These are phyloP conservation scores for Kappamyces sp. DNA, from an alignment of 192 early-diverging fungal genomes.

Conservation along the genomic window DNA sequence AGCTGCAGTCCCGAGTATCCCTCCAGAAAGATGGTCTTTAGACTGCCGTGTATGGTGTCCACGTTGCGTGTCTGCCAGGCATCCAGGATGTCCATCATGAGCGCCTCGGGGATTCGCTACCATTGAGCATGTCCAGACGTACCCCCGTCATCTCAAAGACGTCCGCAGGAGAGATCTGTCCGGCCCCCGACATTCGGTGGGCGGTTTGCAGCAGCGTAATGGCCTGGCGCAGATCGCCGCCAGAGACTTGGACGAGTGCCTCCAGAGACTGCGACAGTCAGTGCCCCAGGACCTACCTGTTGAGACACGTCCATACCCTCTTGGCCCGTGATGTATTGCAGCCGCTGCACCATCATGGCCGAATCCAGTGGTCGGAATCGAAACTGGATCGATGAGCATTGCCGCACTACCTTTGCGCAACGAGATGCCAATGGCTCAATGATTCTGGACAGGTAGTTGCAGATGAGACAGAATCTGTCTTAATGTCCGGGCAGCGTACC, in stretches of 20 bases:
- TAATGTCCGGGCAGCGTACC: too few species aligned
- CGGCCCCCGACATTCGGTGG: conserved; percentile 44
- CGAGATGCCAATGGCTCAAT: conserved; percentile 82
- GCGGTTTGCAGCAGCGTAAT: conserved; percentile 91
- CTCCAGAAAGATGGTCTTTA: conserved; percentile 51
- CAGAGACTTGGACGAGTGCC: conserved; percentile 64
- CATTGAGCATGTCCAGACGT: conserved; percentile 19
- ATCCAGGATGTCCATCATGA: conserved; percentile 56
- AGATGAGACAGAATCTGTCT: conserved; percentile 95
- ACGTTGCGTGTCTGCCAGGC: conserved; percentile 47
- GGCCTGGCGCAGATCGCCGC: conserved; percentile 87
- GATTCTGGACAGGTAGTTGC: conserved; percentile 75
- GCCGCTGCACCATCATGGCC: conserved; percentile 49
- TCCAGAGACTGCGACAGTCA: conserved; percentile 42
- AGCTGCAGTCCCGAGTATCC: conserved; percentile 77
- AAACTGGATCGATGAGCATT: too few species aligned
- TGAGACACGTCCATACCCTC: conserved; percentile 59
- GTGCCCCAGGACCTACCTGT: conserved; percentile 36
- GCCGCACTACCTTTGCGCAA: conserved; percentile 92
- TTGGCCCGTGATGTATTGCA: conserved; percentile 56
- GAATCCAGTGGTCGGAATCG: conserved; percentile 78
- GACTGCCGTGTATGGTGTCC: conserved; percentile 38
- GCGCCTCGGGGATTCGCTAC: conserved; percentile 57
- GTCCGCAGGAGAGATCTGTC: conserved; percentile 40
- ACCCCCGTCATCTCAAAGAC: conserved; percentile 80